Conservation (phyloP, 441 rosid genomes). For the Euphorbia celastroides region DNA sequence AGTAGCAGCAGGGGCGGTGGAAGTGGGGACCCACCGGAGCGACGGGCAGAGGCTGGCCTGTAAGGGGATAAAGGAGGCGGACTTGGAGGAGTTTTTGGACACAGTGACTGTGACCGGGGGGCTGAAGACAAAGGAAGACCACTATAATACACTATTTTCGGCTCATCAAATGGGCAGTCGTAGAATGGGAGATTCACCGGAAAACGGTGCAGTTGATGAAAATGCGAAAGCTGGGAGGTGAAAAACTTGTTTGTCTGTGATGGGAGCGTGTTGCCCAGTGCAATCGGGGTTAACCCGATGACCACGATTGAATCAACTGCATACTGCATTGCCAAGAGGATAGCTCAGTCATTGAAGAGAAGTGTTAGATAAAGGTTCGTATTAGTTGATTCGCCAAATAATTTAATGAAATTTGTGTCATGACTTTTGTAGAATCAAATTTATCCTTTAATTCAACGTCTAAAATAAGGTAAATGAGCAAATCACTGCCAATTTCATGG, state of each 20-base stretch:
- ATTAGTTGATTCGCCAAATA: background rate
- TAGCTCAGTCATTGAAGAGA: constrained; percentile 25
- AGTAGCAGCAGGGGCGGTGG: constrained; percentile 74
- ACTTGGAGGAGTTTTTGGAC: constrained; percentile 55
- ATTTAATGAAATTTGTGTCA: background rate
- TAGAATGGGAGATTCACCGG: constrained; percentile 47
- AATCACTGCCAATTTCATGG: background rate
- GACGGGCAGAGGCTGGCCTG: constrained; percentile 57
- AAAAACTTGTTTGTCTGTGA: constrained; percentile 61
- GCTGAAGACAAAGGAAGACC: constrained; percentile 27
- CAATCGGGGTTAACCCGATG: constrained; percentile 79
- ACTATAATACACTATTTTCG: constrained; percentile 38
- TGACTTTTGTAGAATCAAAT: background rate
- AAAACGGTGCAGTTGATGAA: constrained; percentile 61
- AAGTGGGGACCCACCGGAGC: constrained; percentile 63
- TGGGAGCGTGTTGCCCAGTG: constrained; percentile 56
- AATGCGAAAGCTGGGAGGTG: constrained; percentile 73
- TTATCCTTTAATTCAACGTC: background rate
- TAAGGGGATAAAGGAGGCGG: constrained; percentile 32
- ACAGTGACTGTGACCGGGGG: constrained; percentile 38
- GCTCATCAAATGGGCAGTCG: constrained; percentile 88
- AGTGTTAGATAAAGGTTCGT: background rate
- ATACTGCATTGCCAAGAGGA: constrained; percentile 49
- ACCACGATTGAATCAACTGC: constrained; percentile 73
- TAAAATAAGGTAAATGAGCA: background rate